Percentiles rank a stretch among this genome's conserved stretches.
Conservation (phyloP, 1,284 basidiomycete genomes). For the Microbotryomycetes sp. region DNA sequence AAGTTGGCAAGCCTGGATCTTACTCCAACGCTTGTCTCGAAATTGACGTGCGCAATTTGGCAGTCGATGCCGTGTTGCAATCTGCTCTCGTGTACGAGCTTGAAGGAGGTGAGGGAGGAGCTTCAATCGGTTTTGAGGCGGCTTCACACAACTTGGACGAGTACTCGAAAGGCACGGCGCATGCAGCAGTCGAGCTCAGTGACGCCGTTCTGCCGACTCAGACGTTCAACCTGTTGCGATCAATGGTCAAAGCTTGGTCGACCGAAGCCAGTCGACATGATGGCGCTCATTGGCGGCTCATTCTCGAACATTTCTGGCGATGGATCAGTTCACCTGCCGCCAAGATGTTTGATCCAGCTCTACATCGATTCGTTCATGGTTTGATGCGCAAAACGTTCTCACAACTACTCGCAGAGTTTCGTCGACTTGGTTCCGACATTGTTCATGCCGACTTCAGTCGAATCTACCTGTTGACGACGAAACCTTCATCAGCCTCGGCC, state of each 20-base stretch:
- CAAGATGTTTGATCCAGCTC: constrained; percentile 84
- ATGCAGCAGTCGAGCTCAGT: constrained; percentile 74
- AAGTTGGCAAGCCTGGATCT: constrained; percentile 77
- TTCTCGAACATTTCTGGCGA: constrained; percentile 88
- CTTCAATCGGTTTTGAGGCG: constrained; percentile 86
- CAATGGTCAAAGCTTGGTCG: constrained; percentile 87
- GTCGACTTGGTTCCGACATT: constrained; percentile 84
- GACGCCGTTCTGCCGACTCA: constrained; percentile 88
- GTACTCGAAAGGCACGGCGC: constrained; percentile 65
- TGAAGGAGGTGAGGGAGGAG: constrained; percentile 74
- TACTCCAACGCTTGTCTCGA: constrained; percentile 93
- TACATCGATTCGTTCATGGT: constrained; percentile 89
- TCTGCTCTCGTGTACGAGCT: constrained; percentile 93
- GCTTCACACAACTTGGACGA: constrained; percentile 86
- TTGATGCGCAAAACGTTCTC: constrained; percentile 98
- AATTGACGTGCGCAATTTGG: constrained; percentile 81
- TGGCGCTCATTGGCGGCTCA: constrained; percentile 52
- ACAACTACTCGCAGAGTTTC: constrained; percentile 94
- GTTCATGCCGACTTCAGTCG: constrained; percentile 93
- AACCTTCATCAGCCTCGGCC: constrained; percentile 85
- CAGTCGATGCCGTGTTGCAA: constrained; percentile 89
- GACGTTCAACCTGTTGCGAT: constrained; percentile 77
- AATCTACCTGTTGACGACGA: constrained; percentile 85
- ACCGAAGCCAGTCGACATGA: constrained; percentile 65
- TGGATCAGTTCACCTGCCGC: constrained; percentile 86